These are phyloP conservation scores for Hypoxylon sp. DNA, from an alignment of 2,329 filamentous ascomycete genomes.

Conservation along the genomic window DNA sequence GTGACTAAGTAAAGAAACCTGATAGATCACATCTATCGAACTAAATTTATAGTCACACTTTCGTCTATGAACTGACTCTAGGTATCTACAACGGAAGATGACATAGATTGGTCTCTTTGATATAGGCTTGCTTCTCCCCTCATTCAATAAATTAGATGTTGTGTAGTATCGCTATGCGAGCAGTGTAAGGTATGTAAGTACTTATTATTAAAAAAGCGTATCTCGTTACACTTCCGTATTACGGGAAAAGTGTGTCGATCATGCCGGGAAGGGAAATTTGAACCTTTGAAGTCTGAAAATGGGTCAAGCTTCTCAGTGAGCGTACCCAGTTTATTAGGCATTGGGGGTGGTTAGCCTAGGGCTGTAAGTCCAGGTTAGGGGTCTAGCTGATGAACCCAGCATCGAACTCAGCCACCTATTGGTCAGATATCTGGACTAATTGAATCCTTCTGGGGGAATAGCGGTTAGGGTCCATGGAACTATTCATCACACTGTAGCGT, in stretches of 20 bases:
- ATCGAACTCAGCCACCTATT: slow-evolving; percentile 7
- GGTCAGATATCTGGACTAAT: slow-evolving; percentile 11
- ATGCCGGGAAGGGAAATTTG: slow-evolving; percentile 36
- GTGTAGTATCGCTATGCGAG: not conserved
- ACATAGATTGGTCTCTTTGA: not conserved
- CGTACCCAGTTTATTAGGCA: not conserved
- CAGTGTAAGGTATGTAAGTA: not conserved
- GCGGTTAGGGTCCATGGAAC: slow-evolving; percentile 14
- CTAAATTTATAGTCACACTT: not conserved
- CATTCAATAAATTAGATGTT: not conserved
- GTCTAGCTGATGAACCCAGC: slow-evolving; percentile 21
- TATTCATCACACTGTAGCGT: not conserved
- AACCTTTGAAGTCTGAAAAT: slow-evolving; percentile 16
- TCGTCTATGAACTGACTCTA: too few species aligned
- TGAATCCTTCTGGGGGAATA: slow-evolving; percentile 13
- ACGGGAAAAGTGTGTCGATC: slow-evolving; percentile 24
- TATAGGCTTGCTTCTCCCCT: not conserved
- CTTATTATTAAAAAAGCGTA: slow-evolving; percentile 1
- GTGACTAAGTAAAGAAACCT: slow-evolving; percentile 13
- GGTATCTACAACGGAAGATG: too few species aligned
- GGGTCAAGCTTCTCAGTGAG: slow-evolving; percentile 23
- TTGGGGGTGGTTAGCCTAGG: slow-evolving; percentile 24
- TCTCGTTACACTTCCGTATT: not conserved
- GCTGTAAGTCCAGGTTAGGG: slow-evolving; percentile 21
- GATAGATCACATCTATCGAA: not conserved